Base-by-base conservation (phyloP, 257 asterid species). In the Solanum paucissectum region DNA sequence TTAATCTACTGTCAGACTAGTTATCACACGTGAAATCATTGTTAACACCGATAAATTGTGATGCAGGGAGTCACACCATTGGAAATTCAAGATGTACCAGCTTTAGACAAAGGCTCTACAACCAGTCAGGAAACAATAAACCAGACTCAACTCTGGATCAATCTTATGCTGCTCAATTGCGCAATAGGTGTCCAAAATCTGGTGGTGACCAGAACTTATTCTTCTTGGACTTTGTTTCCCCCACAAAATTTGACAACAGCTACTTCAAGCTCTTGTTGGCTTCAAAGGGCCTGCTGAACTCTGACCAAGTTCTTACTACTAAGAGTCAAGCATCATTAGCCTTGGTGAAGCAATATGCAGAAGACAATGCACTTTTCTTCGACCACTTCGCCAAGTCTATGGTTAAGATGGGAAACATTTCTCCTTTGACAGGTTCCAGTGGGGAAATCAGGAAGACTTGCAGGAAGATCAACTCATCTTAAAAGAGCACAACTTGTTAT, bases 61-160 rank as follows among this genome's bases (percentile, higher is more conserved):
- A 23, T 89, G 73, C 96, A 94, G 98, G 99, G 33, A 95, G 98
- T 88, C 99, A 96, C 93, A 96, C 98, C 64, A 96, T 96, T 40
- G 98, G 99, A 83, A 91, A 94, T 16, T 86, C 98, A 73, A 93
- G 98, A 83, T 96, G 99, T 66, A 88, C 88, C 49, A 95, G 94
- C 92, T 96, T 96, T 93, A 94, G 96, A 38, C 98, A 95, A 82
- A 95, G 99, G 94, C 95, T 96, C 36, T 96, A 96, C 93, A 94
- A 93, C 88, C 98, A 95, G 83, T 52, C 94, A 33, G 98, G 98
- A 88, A 95, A 93, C 49, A 88, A 93, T n/a, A 75, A 37, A 77
- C 93, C 98, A 0, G 98, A 95, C 84, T 89, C 14, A 83, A 92
- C 94, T 10, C 88, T 96, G 66, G 98, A 96, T 12, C 93, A 90